phyloP scores from a whole-genome alignment of 345 rosid species.

The Trapa incisa region DNA sequence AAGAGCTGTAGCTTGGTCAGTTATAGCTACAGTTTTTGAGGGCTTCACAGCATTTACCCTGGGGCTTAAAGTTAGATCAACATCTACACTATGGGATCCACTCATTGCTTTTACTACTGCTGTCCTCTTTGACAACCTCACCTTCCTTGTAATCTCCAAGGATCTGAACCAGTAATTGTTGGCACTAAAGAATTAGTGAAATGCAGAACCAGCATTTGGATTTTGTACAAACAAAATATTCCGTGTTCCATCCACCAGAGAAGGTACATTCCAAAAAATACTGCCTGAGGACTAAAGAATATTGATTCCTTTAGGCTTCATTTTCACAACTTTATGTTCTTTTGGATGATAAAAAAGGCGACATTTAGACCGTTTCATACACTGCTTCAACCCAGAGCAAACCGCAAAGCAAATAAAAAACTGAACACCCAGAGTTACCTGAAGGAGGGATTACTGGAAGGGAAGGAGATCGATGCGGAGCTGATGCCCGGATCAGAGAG shows the following conservation, averaged over 20 bases:
- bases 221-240: background rate
- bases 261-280: background rate
- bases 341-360: background rate
- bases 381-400: background rate
- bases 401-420: background rate
- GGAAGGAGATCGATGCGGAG: constrained; percentile 7
- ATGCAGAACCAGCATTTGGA: background rate
- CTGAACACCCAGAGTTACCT: background rate
- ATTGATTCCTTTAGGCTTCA: background rate
- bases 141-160: constrained; percentile 19
- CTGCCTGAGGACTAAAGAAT: background rate
- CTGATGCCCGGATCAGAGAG: background rate
- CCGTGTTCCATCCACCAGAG: background rate
- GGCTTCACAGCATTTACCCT: constrained; percentile 76
- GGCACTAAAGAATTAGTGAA: background rate
- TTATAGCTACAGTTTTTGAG: constrained; percentile 85
- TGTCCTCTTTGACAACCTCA: constrained; percentile 18
- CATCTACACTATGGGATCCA: constrained; percentile 23
- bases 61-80: constrained; percentile 71
- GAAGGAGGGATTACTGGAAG: constrained; percentile 8
- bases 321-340: background rate
- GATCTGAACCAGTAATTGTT: constrained; percentile 18
- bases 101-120: constrained; percentile 37
- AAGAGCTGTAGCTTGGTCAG: constrained; percentile 86
- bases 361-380: background rate